Evolutionary conservation across 2,329 filamentous ascomycete species (phyloP), one percentile per base, ranked within the genome.

Genomic region (Claviceps sorghi): DNA sequence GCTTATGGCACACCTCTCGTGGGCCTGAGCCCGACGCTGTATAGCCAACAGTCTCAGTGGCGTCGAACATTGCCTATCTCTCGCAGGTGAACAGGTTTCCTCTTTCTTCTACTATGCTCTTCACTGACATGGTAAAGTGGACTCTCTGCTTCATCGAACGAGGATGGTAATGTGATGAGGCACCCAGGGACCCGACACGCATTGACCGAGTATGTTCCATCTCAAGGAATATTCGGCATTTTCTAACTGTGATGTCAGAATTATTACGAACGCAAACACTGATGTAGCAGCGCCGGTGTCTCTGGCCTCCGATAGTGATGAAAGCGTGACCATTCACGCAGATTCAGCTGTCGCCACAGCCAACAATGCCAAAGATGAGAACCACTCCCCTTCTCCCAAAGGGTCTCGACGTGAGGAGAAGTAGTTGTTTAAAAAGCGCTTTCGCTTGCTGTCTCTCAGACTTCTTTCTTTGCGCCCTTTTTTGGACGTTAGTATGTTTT

Each of bases 1-100:
- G 81, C 81, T 44, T 84, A 84, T 59, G 81, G 81, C 55, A 82
- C 79, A 54, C 72, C 77, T 47, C 73, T 77, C 54, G 78, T 83
- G 49, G 76, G 79, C 17, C 70, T 81, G 60, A 74, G 63, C 54
- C 63, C 68, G 41, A 62, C 63, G 30, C 46, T 69, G 61, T 66
- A 68, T 57, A 61, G 61, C 49, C 62, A 68, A 48, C 65, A 68
- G 51, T 60, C 64, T 30, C 66, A 70, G 53, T 69, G 68, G 62
- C 62, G 65, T 49, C 67, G 67, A 52, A 60, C 58, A 13, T 52
- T 62, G 48, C 62, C 62, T 13, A 56, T 58, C 29, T 60, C 58
- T 38, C 64, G 66, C 42, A 64, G 60, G 67, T 67, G 46, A 56
- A 61, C 62, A 54, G 22, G 53, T 22, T 51, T 30, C 26, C n/a